Percentiles rank a stretch among this genome's conserved stretches.
phyloP scores from a whole-genome alignment of 768 basidiomycete species.

The Boletus barrowsii region DNA sequence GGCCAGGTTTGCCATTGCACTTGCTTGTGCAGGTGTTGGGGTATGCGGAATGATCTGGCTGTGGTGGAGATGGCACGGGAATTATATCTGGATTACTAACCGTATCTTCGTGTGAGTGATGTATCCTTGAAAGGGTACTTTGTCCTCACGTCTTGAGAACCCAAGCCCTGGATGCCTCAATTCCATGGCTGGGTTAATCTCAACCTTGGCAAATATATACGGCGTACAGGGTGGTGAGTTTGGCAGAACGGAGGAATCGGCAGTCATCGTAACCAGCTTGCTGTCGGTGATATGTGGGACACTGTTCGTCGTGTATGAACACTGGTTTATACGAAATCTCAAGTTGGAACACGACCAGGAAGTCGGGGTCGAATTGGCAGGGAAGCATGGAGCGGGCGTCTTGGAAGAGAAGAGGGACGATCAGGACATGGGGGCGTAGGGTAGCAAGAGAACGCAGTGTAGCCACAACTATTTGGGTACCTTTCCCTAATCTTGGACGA shows the following conservation, averaged over 20 bases:
- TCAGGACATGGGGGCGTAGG: background rate
- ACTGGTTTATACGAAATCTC: constrained; percentile 44
- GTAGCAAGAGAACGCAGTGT: background rate
- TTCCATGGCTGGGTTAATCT: constrained; percentile 53
- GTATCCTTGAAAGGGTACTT: background rate
- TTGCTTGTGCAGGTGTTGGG: constrained; percentile 54
- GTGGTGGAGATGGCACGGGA: constrained; percentile 58
- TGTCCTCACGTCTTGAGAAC: constrained; percentile 2
- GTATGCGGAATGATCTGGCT: constrained; percentile 53
- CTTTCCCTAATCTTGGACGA: background rate
- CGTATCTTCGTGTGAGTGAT: constrained; percentile 51
- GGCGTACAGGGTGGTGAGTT: constrained; percentile 47
- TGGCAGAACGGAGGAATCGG: constrained; percentile 41
- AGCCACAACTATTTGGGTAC: background rate
- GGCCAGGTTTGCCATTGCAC: constrained; percentile 50
- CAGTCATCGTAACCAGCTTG: constrained; percentile 45
- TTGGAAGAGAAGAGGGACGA: constrained; percentile 12
- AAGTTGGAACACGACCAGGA: constrained; percentile 41
- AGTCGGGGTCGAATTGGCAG: constrained; percentile 42
- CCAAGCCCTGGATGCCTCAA: constrained; percentile 55
- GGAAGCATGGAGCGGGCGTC: constrained; percentile 44
- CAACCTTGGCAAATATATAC: constrained; percentile 50
- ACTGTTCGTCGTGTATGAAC: constrained; percentile 40
- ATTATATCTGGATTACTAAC: constrained; percentile 58
- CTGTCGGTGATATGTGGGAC: constrained; percentile 41